phyloP scores from a whole-genome alignment of 768 basidiomycete genomes.

The Imleria badia region DNA sequence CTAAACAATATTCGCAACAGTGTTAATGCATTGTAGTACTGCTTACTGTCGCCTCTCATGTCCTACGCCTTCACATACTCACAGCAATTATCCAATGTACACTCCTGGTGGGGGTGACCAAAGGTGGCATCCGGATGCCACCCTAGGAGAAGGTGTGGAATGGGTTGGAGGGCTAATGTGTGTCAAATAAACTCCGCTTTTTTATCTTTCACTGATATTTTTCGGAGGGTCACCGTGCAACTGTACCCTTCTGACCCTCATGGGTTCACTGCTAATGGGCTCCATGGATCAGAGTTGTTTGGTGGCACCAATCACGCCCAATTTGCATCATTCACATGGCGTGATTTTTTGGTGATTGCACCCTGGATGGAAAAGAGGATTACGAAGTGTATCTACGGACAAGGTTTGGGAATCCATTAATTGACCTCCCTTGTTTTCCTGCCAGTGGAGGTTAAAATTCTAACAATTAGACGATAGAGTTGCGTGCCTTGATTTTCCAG shows the following conservation, averaged over 20 bases:
- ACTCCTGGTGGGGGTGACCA: conserved; percentile 69
- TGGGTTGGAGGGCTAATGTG: conserved; percentile 79
- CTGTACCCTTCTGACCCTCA: conserved; percentile 46
- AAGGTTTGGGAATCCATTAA: conserved; percentile 60
- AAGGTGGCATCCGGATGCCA: conserved; percentile 55
- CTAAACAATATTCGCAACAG: neutral
- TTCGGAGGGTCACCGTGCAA: conserved; percentile 59
- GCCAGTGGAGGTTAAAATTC: neutral
- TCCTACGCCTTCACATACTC: conserved; percentile 55
- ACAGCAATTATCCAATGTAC: conserved; percentile 69
- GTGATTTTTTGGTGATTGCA: conserved; percentile 67
- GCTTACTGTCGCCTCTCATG: conserved; percentile 46
- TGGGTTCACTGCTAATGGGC: conserved; percentile 35
- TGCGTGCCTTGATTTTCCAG: conserved; percentile 7
- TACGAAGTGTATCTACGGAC: conserved; percentile 64
- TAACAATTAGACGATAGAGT: neutral
- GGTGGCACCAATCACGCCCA: conserved; percentile 50
- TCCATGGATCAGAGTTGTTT: conserved; percentile 52
- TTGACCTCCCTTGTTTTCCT: neutral
- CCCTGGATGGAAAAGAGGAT: conserved; percentile 76
- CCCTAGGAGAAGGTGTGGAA: conserved; percentile 58
- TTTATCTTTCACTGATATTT: conserved; percentile 7
- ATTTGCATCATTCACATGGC: conserved; percentile 70
- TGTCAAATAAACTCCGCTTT: conserved; percentile 14
- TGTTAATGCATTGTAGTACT: conserved; percentile 5